These are phyloP conservation scores for Emiliania huxleyi DNA, from an alignment of 78 protist species.

Conservation along the genomic window DNA sequence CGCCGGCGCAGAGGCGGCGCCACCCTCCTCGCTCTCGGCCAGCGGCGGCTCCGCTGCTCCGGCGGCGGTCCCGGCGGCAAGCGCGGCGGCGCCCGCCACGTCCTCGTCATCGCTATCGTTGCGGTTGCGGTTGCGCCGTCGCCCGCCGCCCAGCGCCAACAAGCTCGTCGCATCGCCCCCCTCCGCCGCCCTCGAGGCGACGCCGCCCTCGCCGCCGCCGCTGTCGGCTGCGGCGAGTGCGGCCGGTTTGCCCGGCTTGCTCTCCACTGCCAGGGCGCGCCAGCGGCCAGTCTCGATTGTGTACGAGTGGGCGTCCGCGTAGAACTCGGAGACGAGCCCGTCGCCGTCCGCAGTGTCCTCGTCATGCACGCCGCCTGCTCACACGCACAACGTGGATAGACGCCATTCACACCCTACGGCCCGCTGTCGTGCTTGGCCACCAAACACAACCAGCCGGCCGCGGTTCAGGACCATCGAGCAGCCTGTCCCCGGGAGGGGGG, in stretches of 20 bases:
- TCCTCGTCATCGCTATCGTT: neutral
- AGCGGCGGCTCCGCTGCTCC: neutral
- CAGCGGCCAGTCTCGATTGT: neutral
- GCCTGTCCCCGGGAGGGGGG: too few relatives aligned
- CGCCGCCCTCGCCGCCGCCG: neutral
- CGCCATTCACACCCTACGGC: too few relatives aligned
- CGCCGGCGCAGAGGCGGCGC: too few relatives aligned
- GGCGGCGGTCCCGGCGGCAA: neutral
- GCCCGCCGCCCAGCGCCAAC: neutral
- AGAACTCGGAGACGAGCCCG: neutral
- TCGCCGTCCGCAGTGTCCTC: neutral
- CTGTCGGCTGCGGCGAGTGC: neutral
- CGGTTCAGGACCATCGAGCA: neutral
- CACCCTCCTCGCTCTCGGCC: neutral
- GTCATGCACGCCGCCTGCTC: conserved; percentile 30
- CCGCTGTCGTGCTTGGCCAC: too few relatives aligned
- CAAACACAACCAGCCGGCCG: neutral
- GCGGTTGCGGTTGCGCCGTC: conserved; percentile 1
- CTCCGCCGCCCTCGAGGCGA: neutral
- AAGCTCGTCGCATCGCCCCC: neutral
- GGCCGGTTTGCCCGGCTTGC: neutral
- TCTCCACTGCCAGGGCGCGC: neutral
- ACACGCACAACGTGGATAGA: too few relatives aligned
- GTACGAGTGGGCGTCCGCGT: neutral
- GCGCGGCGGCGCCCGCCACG: neutral